Evolutionary conservation across 2,329 filamentous ascomycete genomes (phyloP).

Genomic region (Fusarium sp.): DNA sequence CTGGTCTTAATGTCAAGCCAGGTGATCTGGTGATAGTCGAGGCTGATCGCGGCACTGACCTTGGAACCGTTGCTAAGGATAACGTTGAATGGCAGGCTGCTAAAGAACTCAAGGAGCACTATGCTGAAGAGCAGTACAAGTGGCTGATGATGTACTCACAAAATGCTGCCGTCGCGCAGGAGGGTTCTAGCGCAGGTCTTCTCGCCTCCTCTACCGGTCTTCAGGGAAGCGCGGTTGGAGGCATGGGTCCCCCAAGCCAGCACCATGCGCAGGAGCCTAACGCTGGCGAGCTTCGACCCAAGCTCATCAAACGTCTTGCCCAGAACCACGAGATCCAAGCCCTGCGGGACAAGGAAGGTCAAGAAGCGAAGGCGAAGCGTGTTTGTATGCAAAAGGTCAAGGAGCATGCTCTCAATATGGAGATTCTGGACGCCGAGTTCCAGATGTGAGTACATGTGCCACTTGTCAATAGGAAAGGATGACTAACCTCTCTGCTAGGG

Average conservation of each 20-base stretch:
- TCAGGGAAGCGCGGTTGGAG: conserved; percentile 75
- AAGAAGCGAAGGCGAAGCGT: conserved; percentile 96
- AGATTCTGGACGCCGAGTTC: conserved; percentile 97
- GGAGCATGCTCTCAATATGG: conserved; percentile 95
- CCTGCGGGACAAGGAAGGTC: conserved; percentile 93
- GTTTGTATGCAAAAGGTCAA: conserved; percentile 96
- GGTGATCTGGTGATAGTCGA: conserved; percentile 98
- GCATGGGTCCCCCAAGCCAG: conserved; percentile 78
- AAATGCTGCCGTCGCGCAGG: conserved; percentile 70
- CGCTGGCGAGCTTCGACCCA: conserved; percentile 84
- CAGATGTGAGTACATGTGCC: conserved; percentile 78
- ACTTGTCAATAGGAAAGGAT: not conserved
- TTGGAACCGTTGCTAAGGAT: conserved; percentile 89
- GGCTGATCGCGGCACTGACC: conserved; percentile 92
- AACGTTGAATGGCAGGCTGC: conserved; percentile 89
- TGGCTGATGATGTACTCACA: conserved; percentile 99
- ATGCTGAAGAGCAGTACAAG: conserved; percentile 94
- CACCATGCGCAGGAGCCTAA: conserved; percentile 77
- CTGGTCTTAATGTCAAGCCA: conserved; percentile 85
- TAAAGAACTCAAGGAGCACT: conserved; percentile 88
- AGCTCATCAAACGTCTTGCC: conserved; percentile 94
- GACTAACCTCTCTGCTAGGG: conserved; percentile 62
- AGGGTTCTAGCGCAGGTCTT: conserved; percentile 67
- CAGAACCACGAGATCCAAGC: conserved; percentile 89
- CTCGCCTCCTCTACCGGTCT: conserved; percentile 70